phyloP scores from a whole-genome alignment of 495 filamentous ascomycete species.

The Hypomontagnella monticulosa region DNA sequence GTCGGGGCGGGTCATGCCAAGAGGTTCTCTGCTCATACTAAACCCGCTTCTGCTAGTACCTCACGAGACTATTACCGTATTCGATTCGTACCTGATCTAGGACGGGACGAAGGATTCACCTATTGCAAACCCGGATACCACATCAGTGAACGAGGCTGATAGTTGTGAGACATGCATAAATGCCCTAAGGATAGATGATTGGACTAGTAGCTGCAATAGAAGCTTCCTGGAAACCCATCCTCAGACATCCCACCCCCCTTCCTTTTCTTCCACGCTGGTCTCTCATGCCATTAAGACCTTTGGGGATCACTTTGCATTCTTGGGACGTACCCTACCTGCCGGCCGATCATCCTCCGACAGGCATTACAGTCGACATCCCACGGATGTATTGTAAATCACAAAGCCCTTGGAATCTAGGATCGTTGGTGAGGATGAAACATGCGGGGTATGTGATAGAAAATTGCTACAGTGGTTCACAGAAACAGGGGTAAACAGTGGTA shows the following conservation, averaged over 20 bases:
- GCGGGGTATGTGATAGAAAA: slow-evolving; percentile 37
- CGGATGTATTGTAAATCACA: not conserved
- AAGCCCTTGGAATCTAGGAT: slow-evolving; percentile 1
- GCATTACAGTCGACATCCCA: not conserved
- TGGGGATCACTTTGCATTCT: not conserved
- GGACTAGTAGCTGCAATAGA: slow-evolving; percentile 26
- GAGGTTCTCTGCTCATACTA: slow-evolving; percentile 4
- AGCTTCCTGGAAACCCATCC: slow-evolving; percentile 36
- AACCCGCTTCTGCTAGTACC: slow-evolving; percentile 5
- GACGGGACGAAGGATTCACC: slow-evolving; percentile 29
- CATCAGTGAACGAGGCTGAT: slow-evolving; percentile 30
- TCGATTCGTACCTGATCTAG: slow-evolving; percentile 8
- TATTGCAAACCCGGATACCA: slow-evolving; percentile 15
- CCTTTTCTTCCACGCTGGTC: slow-evolving; percentile 5
- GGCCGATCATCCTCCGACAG: slow-evolving; percentile 4
- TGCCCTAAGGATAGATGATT: slow-evolving; percentile 10
- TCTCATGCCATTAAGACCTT: not conserved
- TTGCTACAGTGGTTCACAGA: slow-evolving; percentile 6
- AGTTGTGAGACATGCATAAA: slow-evolving; percentile 30
- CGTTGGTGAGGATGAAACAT: slow-evolving; percentile 35
- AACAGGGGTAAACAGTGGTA: slow-evolving; percentile 5
- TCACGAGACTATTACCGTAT: slow-evolving; percentile 34
- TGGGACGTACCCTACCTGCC: too few relatives aligned
- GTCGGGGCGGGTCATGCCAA: not conserved
- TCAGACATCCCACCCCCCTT: slow-evolving; percentile 16